Evolutionary conservation across 1,284 basidiomycete species (phyloP), one percentile per base, ranked within the genome.

Genomic region (Ganoderma lucidum): DNA sequence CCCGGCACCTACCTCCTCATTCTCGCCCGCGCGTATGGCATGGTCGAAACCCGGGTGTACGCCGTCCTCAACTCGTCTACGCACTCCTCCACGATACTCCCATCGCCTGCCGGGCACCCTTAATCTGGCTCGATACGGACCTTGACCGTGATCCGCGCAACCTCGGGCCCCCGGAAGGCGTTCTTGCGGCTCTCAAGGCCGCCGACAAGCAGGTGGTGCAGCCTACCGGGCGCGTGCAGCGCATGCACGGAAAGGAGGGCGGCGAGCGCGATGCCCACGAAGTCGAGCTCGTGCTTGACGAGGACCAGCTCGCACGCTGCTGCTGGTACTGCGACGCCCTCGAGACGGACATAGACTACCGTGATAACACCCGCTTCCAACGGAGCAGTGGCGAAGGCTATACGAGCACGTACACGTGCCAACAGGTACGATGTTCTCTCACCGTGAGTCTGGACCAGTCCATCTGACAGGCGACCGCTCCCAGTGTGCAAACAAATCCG

Each of bases 81-180:
- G 1, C 62, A 44, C 2, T 30, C 30, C 30, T 45, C 62, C 12
- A 51, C 62, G 42, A 4, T 37, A 3, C 8, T 44, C 62, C 17
- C 62, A n/a, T 63, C 62, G 30, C 9, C 62, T 6, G 6, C 42
- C 42, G 62, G 44, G 8, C 62, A 35, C 45, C 62, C n/a, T 41
- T 63, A 30, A 63, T 63, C 62, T 63, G 62, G 62, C 62, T 63
- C 45, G 62, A 63, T 44, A 30, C 44, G 30, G 62, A 63, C 62
- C 42, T 63, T 17, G 62, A 63, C 30, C 62, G 62, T n/a, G 23
- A 44, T n/a, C 61, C 23, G 42, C 62, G n/a, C 62, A 35, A 51
- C 35, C 62, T 63, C 32, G 42, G 30, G 6, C 44, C 44, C 42
- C 3, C 44, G 3, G 19, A 37, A 44, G 62, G 62, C 1, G 44